These are phyloP conservation scores for Sclerotinia spermophila DNA, from an alignment of 2,329 filamentous ascomycete genomes.

Conservation along the genomic window DNA sequence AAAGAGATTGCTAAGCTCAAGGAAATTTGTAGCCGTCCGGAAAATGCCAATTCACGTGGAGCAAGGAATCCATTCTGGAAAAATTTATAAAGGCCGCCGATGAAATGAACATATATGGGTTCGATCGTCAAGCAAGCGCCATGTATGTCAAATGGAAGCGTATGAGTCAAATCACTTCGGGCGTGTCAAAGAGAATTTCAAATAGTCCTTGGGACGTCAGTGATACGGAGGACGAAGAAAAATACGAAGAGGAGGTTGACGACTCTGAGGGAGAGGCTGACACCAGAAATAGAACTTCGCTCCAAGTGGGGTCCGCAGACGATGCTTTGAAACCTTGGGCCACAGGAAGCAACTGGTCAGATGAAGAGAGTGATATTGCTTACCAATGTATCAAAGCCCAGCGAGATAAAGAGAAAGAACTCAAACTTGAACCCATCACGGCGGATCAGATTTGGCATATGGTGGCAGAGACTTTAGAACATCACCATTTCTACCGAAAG, in stretches of 20 bases:
- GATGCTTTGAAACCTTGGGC: background rate
- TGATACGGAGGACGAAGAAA: background rate
- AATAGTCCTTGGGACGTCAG: background rate
- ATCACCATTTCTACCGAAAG: background rate
- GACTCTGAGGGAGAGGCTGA: background rate
- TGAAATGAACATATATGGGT: background rate
- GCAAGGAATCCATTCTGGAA: background rate
- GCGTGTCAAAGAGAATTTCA: background rate
- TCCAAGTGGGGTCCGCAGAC: background rate
- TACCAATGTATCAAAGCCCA: constrained; percentile 6
- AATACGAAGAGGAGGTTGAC: background rate
- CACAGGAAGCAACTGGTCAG: background rate
- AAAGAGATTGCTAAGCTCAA: background rate
- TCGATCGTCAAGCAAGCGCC: background rate
- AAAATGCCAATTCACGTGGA: too few relatives aligned
- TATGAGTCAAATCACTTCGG: fast-evolving
- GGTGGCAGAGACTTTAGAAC: background rate
- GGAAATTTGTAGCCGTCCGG: background rate
- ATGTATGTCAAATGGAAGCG: background rate
- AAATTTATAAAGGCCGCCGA: background rate
- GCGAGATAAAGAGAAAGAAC: background rate
- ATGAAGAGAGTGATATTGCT: constrained; percentile 3
- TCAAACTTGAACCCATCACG: background rate
- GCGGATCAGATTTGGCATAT: background rate
- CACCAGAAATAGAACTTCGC: background rate